Evolutionary conservation across 768 basidiomycete species (phyloP).

Genomic region (Tremella mesenterica): DNA sequence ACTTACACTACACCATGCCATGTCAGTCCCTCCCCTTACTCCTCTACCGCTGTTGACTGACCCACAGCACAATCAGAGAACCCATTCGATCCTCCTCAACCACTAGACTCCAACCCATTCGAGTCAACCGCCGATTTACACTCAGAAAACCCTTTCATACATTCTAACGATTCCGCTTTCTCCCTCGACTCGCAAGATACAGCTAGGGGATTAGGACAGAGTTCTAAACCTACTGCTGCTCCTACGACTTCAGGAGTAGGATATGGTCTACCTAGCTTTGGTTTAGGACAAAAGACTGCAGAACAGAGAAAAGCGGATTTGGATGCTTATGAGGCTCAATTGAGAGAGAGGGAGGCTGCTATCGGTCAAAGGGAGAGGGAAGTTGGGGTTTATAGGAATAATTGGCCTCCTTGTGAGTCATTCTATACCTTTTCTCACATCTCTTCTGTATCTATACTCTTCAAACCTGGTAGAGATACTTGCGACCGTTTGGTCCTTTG

Average conservation of each 20-base stretch:
- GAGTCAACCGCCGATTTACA: slow-evolving; percentile 16
- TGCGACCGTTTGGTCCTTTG: background rate
- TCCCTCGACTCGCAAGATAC: slow-evolving; percentile 33
- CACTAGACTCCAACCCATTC: slow-evolving; percentile 40
- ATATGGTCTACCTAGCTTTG: slow-evolving; percentile 12
- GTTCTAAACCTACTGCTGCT: background rate
- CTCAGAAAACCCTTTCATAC: slow-evolving; percentile 28
- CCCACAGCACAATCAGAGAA: background rate
- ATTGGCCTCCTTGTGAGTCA: slow-evolving; percentile 81
- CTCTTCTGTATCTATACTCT: no score
- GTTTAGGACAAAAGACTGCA: background rate
- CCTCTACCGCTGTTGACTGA: background rate
- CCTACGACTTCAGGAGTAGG: background rate
- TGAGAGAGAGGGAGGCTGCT: slow-evolving; percentile 50
- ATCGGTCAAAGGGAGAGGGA: slow-evolving; percentile 71
- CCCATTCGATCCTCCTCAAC: slow-evolving; percentile 19
- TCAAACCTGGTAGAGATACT: no score
- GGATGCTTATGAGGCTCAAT: slow-evolving; percentile 22
- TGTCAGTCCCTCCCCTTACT: background rate
- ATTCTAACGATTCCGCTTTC: slow-evolving; percentile 35
- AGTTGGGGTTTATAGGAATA: slow-evolving; percentile 61
- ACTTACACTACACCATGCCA: background rate
- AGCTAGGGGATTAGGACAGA: slow-evolving; percentile 4
- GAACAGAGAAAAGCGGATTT: slow-evolving; percentile 9
- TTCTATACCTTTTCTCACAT: no score